Percentiles rank a stretch among this genome's conserved stretches.
Conservation (phyloP, 768 basidiomycete genomes). For the Krasilnikovozyma curviuscula region DNA sequence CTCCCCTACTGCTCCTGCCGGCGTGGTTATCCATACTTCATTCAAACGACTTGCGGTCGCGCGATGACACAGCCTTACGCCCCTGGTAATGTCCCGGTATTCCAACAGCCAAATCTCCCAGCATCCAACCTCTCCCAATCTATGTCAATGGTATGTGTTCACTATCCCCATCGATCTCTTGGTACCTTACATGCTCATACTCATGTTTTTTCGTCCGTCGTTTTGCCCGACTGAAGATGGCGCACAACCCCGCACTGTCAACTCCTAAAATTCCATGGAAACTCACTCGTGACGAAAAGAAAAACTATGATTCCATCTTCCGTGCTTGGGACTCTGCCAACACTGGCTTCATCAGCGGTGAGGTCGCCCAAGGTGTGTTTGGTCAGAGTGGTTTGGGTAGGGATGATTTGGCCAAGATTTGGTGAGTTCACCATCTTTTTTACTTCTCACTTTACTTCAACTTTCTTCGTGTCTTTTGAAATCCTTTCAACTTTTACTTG, state of each 20-base stretch:
- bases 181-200: neutral
- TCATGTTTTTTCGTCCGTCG: neutral
- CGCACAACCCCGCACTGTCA: conserved; percentile 50
- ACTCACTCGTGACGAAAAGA: conserved; percentile 73
- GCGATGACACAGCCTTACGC: conserved; percentile 19
- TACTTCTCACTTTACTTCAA: neutral
- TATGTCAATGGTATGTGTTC: conserved; percentile 27
- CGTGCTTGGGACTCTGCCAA: conserved; percentile 75
- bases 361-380: conserved; percentile 76
- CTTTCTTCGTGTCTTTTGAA: neutral
- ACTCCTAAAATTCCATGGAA: conserved; percentile 62
- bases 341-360: conserved; percentile 68
- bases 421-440: conserved; percentile 35
- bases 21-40: neutral
- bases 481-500: neutral
- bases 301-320: conserved; percentile 90
- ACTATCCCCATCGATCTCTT: neutral
- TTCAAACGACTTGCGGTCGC: conserved; percentile 6
- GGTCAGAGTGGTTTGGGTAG: conserved; percentile 74
- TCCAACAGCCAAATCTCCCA: conserved; percentile 35
- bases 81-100: conserved; percentile 36
- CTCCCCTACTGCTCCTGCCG: conserved; percentile 11
- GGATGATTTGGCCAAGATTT: conserved; percentile 80
- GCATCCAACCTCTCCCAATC: conserved; percentile 45
- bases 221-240: conserved; percentile 36